phyloP scores from a whole-genome alignment of 352 stramenopile genomes.

The Salisapilia sapeloensis region DNA sequence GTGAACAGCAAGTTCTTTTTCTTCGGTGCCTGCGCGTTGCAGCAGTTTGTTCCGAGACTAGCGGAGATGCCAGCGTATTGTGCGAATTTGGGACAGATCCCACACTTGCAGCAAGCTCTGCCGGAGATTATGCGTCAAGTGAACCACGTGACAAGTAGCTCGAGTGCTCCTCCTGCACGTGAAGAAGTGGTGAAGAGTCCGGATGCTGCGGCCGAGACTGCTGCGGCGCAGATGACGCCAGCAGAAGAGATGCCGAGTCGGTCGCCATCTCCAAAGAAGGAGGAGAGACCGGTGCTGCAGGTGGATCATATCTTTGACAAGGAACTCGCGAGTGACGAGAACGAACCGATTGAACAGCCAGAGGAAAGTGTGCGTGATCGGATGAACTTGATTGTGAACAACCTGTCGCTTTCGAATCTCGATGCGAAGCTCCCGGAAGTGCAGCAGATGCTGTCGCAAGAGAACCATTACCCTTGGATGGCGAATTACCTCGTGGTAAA shows the following conservation, averaged over 20 bases:
- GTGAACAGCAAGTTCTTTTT: constrained; percentile 97
- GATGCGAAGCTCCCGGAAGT: constrained; percentile 94
- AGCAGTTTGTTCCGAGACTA: constrained; percentile 96
- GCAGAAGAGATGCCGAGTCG: constrained; percentile 17
- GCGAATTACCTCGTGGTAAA: constrained; percentile 99
- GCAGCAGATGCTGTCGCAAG: constrained; percentile 86
- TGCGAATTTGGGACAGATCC: constrained; percentile 95
- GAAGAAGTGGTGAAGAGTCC: constrained; percentile 2
- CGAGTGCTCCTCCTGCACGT: constrained; percentile 31
- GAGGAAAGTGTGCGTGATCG: constrained; percentile 85
- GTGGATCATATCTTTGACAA: constrained; percentile 79
- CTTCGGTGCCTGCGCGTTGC: constrained; percentile 96
- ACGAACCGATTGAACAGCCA: constrained; percentile 42
- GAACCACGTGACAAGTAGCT: constrained; percentile 65
- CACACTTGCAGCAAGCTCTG: constrained; percentile 90
- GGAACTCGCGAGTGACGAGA: constrained; percentile 36
- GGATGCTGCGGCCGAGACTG: constrained; percentile 7
- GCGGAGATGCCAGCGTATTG: constrained; percentile 96
- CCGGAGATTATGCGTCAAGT: constrained; percentile 83
- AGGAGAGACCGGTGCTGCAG: constrained; percentile 32
- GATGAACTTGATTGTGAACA: constrained; percentile 99
- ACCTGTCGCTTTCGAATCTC: constrained; percentile 95
- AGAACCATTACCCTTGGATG: constrained; percentile 93
- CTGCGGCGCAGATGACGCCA: constrained; percentile 7
- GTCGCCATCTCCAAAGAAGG: constrained; percentile 16